Evolutionary conservation across 2,329 filamentous ascomycete species (phyloP).

Genomic region (Penicillium italicum): DNA sequence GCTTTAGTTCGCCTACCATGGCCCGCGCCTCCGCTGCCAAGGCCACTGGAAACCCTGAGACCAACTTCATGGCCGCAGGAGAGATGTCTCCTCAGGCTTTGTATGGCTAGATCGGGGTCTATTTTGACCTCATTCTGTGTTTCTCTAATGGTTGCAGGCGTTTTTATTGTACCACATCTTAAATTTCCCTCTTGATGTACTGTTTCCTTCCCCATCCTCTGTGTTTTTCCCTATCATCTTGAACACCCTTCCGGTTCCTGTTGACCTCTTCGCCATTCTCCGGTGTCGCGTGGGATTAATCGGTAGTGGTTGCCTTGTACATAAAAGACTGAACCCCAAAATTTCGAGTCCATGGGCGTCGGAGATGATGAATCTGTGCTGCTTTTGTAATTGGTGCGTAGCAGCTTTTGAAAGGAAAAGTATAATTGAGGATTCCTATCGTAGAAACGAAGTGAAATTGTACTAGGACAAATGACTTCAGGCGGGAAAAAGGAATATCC

Average conservation of each 20-base stretch:
- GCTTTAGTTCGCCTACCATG: constrained; percentile 86
- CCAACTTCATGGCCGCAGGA: constrained; percentile 73
- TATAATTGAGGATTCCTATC: background rate
- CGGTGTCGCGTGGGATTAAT: constrained; percentile 24
- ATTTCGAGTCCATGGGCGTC: constrained; percentile 19
- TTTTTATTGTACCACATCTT: constrained; percentile 36
- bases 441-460: background rate
- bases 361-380: constrained; percentile 8
- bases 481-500: too few relatives aligned
- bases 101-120: constrained; percentile 33
- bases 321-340: constrained; percentile 34
- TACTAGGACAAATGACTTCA: background rate
- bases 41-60: constrained; percentile 72
- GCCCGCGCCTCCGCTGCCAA: constrained; percentile 94
- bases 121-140: constrained; percentile 25
- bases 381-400: background rate
- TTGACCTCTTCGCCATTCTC: constrained; percentile 24
- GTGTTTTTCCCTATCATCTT: constrained; percentile 24
- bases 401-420: background rate
- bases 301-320: constrained; percentile 34
- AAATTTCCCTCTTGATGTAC: constrained; percentile 28
- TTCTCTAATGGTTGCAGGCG: constrained; percentile 35
- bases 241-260: constrained; percentile 22
- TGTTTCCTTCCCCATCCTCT: constrained; percentile 23
- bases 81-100: constrained; percentile 43